Conservation (phyloP, 768 basidiomycete species). For the Lactarius sanguifluus region DNA sequence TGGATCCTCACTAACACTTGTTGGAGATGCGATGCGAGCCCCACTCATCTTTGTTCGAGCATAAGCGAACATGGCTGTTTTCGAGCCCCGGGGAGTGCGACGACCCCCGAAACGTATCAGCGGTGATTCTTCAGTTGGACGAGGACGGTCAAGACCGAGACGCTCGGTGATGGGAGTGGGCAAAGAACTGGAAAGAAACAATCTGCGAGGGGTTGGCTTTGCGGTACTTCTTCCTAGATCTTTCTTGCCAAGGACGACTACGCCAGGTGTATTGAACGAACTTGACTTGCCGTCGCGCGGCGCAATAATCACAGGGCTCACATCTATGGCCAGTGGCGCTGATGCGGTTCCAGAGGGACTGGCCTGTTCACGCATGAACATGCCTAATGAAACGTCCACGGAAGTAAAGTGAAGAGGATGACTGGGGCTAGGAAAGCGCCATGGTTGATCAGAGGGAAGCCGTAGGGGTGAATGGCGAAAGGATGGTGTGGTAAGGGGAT, state of each 20-base stretch:
- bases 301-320: slow-evolving; percentile 37
- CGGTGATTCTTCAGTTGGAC: slow-evolving; percentile 50
- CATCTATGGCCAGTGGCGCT: slow-evolving; percentile 36
- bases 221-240: slow-evolving; percentile 22
- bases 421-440: slow-evolving; percentile 78
- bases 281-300: slow-evolving; percentile 40
- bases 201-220: slow-evolving; percentile 42
- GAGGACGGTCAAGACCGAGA: slow-evolving; percentile 31
- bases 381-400: slow-evolving; percentile 62
- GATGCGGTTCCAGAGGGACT: slow-evolving; percentile 41
- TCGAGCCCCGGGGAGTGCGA: slow-evolving; percentile 14
- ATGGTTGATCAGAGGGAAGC: slow-evolving; percentile 76
- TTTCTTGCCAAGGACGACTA: slow-evolving; percentile 28
- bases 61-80: slow-evolving; percentile 30
- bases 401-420: slow-evolving; percentile 69
- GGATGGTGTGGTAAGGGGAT: slow-evolving; percentile 70
- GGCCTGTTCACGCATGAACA: slow-evolving; percentile 54
- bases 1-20: slow-evolving; percentile 24
- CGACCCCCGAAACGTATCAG: slow-evolving; percentile 31
- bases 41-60: slow-evolving; percentile 22
- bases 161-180: slow-evolving; percentile 38
- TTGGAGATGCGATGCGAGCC: slow-evolving; percentile 8
- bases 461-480: slow-evolving; percentile 77
- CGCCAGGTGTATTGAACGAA: slow-evolving; percentile 40
- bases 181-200: slow-evolving; percentile 38